Base-by-base conservation (phyloP, 1,284 basidiomycete genomes). In the Mycosarcoma mackinlayi region DNA sequence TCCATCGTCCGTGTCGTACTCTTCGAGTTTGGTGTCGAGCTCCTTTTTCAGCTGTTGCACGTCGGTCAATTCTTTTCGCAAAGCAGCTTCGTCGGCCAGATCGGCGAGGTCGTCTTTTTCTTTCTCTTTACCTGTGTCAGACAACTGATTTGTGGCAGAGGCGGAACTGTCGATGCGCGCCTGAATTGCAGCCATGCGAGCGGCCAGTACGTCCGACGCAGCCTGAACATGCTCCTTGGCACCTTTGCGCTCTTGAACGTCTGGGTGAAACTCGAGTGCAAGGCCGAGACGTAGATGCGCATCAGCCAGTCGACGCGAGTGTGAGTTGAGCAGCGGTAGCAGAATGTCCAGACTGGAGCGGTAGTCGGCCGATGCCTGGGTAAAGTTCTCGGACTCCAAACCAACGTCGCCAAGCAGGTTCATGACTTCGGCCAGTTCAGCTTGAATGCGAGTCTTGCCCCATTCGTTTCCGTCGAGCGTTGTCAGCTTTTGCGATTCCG, bases 331-430 rank as follows among this genome's bases (percentile, higher is more conserved):
- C 3, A 80, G 53, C 2, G 76, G 76, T 3, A 42, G n/a, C 23
- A 82, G 53, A 21, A 77, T 31, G 10, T 70, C 48, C 16, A 82
- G 69, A 9, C 71, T 60, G 6, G 65, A 57, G 3, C 47, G 53
- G 54, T 82, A 82, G 61, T 82, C 80, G 2, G 64, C 42, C 3
- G 80, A 79, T 1, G 78, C 76, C 41, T 82, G 79, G 25, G 75
- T 61, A 51, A 82, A 82, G 75, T 82, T 81, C 51, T 81, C 78
- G n/a, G 66, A 68, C 48, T 81, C 80, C 28, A 81, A 57, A 13
- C 80, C 80, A 6, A 81, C 72, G 39, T 81, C 80, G 31, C 76
- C 80, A n/a, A 81, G 68, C 52, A 77, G 66, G 55, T 80, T 80
- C 38, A 77, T 60, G n/a, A 81, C 79, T 41, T 81, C 79, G 10